phyloP scores from a whole-genome alignment of 306 rosid species.

The Argentina anserina region DNA sequence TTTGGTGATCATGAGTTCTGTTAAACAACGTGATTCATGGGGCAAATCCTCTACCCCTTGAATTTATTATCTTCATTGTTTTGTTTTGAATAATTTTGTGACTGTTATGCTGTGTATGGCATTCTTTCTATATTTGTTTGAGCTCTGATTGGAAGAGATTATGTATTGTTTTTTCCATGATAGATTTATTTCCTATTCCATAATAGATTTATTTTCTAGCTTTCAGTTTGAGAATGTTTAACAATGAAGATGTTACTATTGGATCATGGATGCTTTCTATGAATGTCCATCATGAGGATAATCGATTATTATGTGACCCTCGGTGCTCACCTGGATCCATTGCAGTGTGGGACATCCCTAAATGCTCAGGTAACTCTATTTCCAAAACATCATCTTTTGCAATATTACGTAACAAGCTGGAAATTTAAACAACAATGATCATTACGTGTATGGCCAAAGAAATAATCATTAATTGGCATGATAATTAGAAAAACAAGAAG shows the following conservation, averaged over 20 bases:
- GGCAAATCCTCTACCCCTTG: neutral
- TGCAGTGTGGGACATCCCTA: constrained; percentile 41
- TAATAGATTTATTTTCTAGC: constrained; percentile 9
- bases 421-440: neutral
- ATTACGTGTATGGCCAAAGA: no score
- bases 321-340: constrained; percentile 28
- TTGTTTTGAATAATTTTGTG: neutral
- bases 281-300: constrained; percentile 34
- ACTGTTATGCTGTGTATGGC: neutral
- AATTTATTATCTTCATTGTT: neutral
- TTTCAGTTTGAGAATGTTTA: constrained; percentile 36
- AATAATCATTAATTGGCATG: no score
- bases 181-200: constrained; percentile 12
- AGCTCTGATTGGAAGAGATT: neutral
- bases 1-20: neutral
- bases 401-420: neutral
- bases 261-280: constrained; percentile 43
- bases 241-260: constrained; percentile 31
- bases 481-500: neutral
- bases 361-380: constrained; percentile 32
- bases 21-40: neutral
- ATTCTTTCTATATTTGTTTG: neutral
- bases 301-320: constrained; percentile 27
- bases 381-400: neutral
- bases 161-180: neutral